Percentiles rank a stretch among this genome's conserved stretches.
phyloP scores from a whole-genome alignment of 192 early-diverging fungal species.

The Jimgerdemannia flammicorona region DNA sequence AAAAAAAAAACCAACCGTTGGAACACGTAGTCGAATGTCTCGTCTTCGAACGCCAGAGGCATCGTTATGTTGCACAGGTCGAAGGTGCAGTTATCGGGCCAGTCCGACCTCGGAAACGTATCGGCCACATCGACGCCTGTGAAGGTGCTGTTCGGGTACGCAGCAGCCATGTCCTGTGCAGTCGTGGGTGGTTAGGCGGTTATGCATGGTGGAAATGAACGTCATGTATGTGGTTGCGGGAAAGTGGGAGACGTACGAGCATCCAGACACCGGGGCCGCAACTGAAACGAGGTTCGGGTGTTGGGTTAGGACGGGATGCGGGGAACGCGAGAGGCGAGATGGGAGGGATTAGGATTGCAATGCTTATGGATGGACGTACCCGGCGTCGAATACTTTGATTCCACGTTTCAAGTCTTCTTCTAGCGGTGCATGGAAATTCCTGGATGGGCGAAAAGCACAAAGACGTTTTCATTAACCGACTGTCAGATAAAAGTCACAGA shows the following conservation, averaged over 20 bases:
- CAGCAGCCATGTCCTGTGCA: slow-evolving; percentile 34
- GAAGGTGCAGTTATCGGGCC: slow-evolving; percentile 30
- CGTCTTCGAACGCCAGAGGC: slow-evolving; percentile 31
- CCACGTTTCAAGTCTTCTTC: slow-evolving; percentile 1
- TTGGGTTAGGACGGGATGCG: too few species aligned
- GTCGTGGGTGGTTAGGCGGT: too few species aligned
- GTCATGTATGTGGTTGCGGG: too few species aligned
- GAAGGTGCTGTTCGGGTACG: slow-evolving; percentile 32
- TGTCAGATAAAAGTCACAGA: background rate
- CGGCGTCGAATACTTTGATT: slow-evolving; percentile 20
- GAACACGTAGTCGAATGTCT: slow-evolving; percentile 49
- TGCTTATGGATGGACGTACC: background rate
- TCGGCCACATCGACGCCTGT: slow-evolving; percentile 29
- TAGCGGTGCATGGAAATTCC: slow-evolving; percentile 1
- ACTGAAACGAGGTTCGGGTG: too few species aligned
- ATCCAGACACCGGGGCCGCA: slow-evolving; percentile 25
- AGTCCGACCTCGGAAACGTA: slow-evolving; percentile 14
- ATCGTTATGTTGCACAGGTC: slow-evolving; percentile 16
- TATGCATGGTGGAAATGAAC: background rate
- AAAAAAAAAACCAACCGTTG: slow-evolving; percentile 22
- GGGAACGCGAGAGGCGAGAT: background rate
- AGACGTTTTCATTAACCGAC: too few species aligned
- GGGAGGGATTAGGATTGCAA: background rate
- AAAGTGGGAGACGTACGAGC: slow-evolving; percentile 3
- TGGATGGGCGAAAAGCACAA: too few species aligned